Evolutionary conservation across 495 filamentous ascomycete genomes (phyloP).

Genomic region (Xylona heveae): DNA sequence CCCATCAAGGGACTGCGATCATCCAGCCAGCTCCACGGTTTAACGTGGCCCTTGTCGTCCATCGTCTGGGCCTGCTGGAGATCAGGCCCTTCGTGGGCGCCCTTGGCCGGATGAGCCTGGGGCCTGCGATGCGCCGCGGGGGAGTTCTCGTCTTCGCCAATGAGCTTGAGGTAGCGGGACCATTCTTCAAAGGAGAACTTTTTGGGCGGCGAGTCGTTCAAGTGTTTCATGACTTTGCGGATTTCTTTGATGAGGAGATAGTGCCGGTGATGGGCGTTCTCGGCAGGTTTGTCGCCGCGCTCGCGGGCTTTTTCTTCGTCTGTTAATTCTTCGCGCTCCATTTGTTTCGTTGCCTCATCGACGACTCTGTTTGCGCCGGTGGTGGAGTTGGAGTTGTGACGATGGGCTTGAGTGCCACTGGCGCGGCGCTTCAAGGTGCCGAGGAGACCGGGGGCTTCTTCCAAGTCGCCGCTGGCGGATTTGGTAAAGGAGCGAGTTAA

Average conservation of each 20-base stretch:
- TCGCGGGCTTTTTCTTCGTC: conserved; percentile 18
- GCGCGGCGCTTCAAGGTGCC: too few relatives aligned
- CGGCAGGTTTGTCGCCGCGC: conserved; percentile 21
- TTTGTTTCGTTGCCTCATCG: too few relatives aligned
- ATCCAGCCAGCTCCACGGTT: conserved; percentile 58
- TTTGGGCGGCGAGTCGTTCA: conserved; percentile 33
- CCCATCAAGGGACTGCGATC: conserved; percentile 53
- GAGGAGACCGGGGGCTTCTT: too few relatives aligned
- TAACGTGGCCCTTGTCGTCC: conserved; percentile 13
- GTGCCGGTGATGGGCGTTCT: conserved; percentile 38
- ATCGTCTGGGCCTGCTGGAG: conserved; percentile 8
- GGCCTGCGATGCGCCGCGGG: conserved; percentile 10
- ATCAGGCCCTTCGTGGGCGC: too few relatives aligned
- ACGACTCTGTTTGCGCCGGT: too few relatives aligned
- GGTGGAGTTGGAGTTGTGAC: too few relatives aligned
- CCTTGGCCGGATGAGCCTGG: too few relatives aligned
- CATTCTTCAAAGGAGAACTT: conserved; percentile 66
- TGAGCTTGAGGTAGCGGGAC: conserved; percentile 55
- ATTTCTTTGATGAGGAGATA: conserved; percentile 47
- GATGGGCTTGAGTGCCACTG: too few relatives aligned
- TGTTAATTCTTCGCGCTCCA: conserved; percentile 19
- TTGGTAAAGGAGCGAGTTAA: too few relatives aligned
- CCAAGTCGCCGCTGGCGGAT: too few relatives aligned
- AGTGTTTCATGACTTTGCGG: conserved; percentile 38
- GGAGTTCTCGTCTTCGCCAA: conserved; percentile 44